Conservation (phyloP, 306 rosid genomes). For the Trifolium fragiferum region DNA sequence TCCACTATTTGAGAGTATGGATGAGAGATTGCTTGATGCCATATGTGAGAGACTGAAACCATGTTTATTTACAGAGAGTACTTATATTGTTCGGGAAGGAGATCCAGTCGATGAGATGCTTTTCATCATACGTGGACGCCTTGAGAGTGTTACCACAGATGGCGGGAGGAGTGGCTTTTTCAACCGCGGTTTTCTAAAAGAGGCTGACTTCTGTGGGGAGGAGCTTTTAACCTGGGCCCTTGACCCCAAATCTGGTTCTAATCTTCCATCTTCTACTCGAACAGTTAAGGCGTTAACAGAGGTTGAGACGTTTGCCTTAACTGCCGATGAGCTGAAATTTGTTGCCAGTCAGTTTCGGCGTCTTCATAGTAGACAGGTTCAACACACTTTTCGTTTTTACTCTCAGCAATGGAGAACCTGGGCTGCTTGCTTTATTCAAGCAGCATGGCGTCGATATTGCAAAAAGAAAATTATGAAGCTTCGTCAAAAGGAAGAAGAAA, state of each 20-base stretch:
- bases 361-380: conserved; percentile 98
- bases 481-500: conserved; percentile 80
- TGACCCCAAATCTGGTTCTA: conserved; percentile 95
- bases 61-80: conserved; percentile 77
- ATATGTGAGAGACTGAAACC: conserved; percentile 97
- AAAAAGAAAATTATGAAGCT: conserved; percentile 85
- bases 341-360: conserved; percentile 98
- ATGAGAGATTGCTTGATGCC: conserved; percentile 96
- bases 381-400: conserved; percentile 96
- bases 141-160: conserved; percentile 95
- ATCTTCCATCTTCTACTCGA: conserved; percentile 90
- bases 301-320: conserved; percentile 93
- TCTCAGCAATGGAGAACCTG: conserved; percentile 99
- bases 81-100: conserved; percentile 92
- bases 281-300: conserved; percentile 86
- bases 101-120: conserved; percentile 99
- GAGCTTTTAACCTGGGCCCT: conserved; percentile 98
- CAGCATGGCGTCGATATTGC: conserved; percentile 94
- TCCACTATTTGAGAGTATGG: conserved; percentile 94
- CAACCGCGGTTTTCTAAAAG: conserved; percentile 79
- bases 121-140: conserved; percentile 96
- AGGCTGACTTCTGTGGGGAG: conserved; percentile 97
- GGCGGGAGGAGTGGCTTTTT: conserved; percentile 98
- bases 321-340: conserved; percentile 89
- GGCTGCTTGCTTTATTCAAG: conserved; percentile 99